Evolutionary conservation across 805 yeast species (phyloP).

Genomic region (Huiozyma naganishii): DNA sequence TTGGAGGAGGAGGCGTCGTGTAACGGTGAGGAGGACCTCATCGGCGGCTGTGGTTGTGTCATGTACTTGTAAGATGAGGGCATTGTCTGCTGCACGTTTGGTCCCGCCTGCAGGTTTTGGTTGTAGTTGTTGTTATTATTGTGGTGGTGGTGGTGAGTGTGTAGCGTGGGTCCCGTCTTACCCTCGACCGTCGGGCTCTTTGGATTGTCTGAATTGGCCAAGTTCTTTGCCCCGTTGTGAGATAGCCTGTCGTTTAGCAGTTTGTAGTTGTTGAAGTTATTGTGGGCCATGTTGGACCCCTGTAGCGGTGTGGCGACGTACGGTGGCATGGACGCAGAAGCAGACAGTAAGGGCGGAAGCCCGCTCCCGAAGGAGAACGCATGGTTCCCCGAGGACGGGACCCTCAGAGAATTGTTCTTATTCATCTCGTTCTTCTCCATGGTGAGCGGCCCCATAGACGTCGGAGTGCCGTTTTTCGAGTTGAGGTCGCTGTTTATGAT

Average conservation of each 20-base stretch:
- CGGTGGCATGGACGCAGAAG: slow-evolving; percentile 24
- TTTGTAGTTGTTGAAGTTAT: too few relatives aligned
- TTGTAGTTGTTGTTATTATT: neutral
- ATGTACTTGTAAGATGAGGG: neutral
- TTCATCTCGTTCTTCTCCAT: slow-evolving; percentile 2
- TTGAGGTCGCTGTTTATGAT: too few relatives aligned
- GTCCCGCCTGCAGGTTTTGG: neutral
- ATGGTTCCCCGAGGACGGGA: neutral
- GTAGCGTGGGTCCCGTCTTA: neutral
- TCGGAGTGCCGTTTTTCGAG: neutral
- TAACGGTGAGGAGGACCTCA: too few relatives aligned
- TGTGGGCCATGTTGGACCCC: slow-evolving; percentile 4
- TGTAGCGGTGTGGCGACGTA: slow-evolving; percentile 29
- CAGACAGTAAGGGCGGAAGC: slow-evolving; percentile 21
- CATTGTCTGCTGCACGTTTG: neutral
- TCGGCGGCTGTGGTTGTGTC: too few relatives aligned
- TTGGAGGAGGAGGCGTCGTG: too few relatives aligned
- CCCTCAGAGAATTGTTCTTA: neutral
- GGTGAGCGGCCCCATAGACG: slow-evolving; percentile 3
- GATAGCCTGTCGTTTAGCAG: too few relatives aligned
- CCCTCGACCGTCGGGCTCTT: too few relatives aligned
- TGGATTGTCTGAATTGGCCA: too few relatives aligned
- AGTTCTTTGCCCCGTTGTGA: too few relatives aligned
- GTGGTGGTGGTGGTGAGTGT: neutral
- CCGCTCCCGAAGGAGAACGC: slow-evolving; percentile 9